These are phyloP conservation scores for Saccharomyces hybrid DNA, from an alignment of 1,139 yeast genomes.

Conservation along the genomic window DNA sequence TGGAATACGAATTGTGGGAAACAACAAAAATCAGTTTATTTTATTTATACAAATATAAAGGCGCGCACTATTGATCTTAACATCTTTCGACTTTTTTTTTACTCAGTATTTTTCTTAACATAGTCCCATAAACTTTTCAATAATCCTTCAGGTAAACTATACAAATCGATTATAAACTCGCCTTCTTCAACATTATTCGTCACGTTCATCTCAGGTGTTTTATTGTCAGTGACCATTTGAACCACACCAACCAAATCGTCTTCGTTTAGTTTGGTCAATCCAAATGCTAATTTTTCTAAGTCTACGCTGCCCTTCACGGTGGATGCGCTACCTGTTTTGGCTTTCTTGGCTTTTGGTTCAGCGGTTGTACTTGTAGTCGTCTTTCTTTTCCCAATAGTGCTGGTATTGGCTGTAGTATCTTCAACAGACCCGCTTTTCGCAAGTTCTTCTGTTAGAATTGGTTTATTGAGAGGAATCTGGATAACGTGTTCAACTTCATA, in stretches of 20 bases:
- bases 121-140: constrained; percentile 93
- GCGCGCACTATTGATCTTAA: not conserved
- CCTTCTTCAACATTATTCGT: constrained; percentile 95
- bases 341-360: constrained; percentile 54
- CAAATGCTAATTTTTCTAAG: constrained; percentile 83
- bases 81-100: not conserved
- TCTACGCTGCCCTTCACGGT: constrained; percentile 68
- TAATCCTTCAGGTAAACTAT: constrained; percentile 85
- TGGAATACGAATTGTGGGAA: not conserved
- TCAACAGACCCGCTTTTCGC: constrained; percentile 71
- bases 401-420: constrained; percentile 21
- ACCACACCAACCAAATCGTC: constrained; percentile 92
- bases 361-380: constrained; percentile 28
- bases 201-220: constrained; percentile 91
- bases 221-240: constrained; percentile 95
- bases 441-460: constrained; percentile 61
- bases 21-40: not conserved
- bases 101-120: constrained; percentile 54
- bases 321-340: constrained; percentile 39
- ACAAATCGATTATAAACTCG: constrained; percentile 93
- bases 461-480: constrained; percentile 69
- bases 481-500: constrained; percentile 74
- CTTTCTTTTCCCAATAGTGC: constrained; percentile 32
- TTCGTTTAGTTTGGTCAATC: constrained; percentile 78
- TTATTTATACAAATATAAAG: not conserved